Conservation (phyloP, 1,139 yeast genomes). For the Yamadazyma blattariae region DNA sequence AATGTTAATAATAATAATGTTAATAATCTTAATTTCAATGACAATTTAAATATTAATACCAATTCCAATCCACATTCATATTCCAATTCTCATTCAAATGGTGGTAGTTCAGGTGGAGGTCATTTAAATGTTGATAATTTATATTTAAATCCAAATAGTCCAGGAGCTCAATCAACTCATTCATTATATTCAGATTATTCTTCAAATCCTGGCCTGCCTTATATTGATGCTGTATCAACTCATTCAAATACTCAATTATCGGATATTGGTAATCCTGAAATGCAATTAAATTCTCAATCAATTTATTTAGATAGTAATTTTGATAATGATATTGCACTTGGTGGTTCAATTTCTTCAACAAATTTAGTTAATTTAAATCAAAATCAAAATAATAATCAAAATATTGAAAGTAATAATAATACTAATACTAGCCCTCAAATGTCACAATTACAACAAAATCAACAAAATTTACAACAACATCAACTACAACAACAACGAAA, state of each 20-base stretch:
- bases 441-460: slow-evolving; percentile 4
- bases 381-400: not conserved
- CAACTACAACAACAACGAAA: not conserved
- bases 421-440: not conserved
- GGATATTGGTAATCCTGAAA: slow-evolving; percentile 2
- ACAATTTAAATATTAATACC: too few species aligned
- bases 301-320: slow-evolving; percentile 18
- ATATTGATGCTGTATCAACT: slow-evolving; percentile 33
- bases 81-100: too few species aligned
- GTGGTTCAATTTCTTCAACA: slow-evolving; percentile 40
- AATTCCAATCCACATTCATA: too few species aligned
- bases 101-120: too few species aligned
- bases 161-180: slow-evolving; percentile 94
- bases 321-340: slow-evolving; percentile 38
- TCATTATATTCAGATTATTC: slow-evolving; percentile 36
- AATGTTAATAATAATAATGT: too few species aligned
- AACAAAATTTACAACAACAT: not conserved
- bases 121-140: slow-evolving; percentile 39
- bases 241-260: slow-evolving; percentile 9
- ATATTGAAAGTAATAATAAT: not conserved
- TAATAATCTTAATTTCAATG: too few species aligned
- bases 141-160: slow-evolving; percentile 91
- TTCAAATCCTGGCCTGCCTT: slow-evolving; percentile 41
- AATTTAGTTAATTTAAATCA: slow-evolving; percentile 21
- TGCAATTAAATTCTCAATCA: not conserved